Evolutionary conservation across 495 filamentous ascomycete genomes (phyloP).

Genomic region (Neurospora sp.): DNA sequence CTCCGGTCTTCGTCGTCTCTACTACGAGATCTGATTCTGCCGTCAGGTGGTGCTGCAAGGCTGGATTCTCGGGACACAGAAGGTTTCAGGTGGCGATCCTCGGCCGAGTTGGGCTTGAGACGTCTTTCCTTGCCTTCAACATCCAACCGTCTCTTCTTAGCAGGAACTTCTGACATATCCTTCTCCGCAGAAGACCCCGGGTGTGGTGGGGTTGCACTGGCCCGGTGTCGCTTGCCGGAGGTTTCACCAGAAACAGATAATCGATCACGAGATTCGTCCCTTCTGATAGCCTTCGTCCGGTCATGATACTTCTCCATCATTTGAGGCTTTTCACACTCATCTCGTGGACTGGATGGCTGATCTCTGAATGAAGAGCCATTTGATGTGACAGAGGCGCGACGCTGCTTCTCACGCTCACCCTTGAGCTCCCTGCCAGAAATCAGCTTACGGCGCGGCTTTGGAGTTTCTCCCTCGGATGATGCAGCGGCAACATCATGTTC

Average conservation of each 20-base stretch:
- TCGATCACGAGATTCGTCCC: conserved; percentile 47
- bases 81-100: conserved; percentile 30
- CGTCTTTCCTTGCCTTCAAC: conserved; percentile 33
- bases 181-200: conserved; percentile 42
- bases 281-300: conserved; percentile 39
- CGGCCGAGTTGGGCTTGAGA: conserved; percentile 27
- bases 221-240: conserved; percentile 53
- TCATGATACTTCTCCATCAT: conserved; percentile 38
- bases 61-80: conserved; percentile 24
- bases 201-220: conserved; percentile 57
- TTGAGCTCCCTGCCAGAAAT: conserved; percentile 50
- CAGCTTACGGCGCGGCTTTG: conserved; percentile 49
- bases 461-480: conserved; percentile 42
- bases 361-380: conserved; percentile 33
- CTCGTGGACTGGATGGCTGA: conserved; percentile 29
- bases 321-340: conserved; percentile 30
- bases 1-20: conserved; percentile 32
- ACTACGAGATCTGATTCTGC: conserved; percentile 14
- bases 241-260: conserved; percentile 36
- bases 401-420: conserved; percentile 43
- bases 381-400: conserved; percentile 38
- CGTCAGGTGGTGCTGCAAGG: conserved; percentile 9
- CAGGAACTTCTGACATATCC: conserved; percentile 42
- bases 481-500: conserved; percentile 37
- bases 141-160: conserved; percentile 41